Base-by-base conservation (phyloP, 805 yeast genomes). In the Candida chilensis region DNA sequence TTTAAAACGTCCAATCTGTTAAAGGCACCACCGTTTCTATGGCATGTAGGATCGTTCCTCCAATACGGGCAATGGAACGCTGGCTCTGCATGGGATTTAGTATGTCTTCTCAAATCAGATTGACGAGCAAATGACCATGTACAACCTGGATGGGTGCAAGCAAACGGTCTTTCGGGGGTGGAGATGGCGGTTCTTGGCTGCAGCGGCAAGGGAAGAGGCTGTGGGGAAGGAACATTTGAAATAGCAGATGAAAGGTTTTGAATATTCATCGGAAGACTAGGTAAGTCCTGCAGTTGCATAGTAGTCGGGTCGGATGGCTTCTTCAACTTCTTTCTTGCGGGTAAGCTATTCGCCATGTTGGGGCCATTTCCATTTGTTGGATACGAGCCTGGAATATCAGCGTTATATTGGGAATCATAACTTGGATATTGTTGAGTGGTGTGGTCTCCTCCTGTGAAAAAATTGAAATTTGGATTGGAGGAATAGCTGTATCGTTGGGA, bases 1-100 rank as follows among this genome's bases (percentile, higher is more conserved):
- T 81, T 81, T 38, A 81, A 57, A 18, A 82, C 88, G 44, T 82
- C 92, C 36, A 79, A 53, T 27, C 92, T 60, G 42, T 74, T 75
- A 53, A 82, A 82, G 0, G 84, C 71, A 11, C 90, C 88, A 14
- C 81, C 84, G 39, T 78, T 79, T 32, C 81, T 63, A 49, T 81
- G 92, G 47, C 88, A 81, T 5, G 81, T 70, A 4, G 78, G 74
- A 40, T 76, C 82, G 16, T 65, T 59, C 32, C 64, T 63, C 82
- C 83, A 79, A 52, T 65, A 81, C 3, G 90, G 90, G 46, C 90
- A 81, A 38, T 71, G 78, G 43, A 74, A 74, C 35, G 64, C 65
- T 3, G 88, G 88, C 29, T 70, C 64, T 26, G 66, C 63, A 45
- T 81, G 90, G 3, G 84, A 75, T 37, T 78, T 67, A 13, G 67